phyloP scores from a whole-genome alignment of 805 yeast species.

The Saturnispora besseyi region DNA sequence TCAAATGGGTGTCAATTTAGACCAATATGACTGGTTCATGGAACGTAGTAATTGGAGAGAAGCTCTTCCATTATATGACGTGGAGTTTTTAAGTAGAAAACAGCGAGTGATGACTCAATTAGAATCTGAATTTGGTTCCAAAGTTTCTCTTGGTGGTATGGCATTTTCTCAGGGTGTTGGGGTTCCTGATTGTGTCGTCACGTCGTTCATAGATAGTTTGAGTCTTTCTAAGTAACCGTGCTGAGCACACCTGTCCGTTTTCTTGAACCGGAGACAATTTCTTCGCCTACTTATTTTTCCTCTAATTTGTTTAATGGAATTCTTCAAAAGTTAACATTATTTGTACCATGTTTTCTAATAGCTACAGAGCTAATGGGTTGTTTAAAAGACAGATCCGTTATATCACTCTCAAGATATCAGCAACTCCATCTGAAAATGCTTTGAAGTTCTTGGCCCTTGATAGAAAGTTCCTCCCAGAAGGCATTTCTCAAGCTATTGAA shows the following conservation, averaged over 20 bases:
- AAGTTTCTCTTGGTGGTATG: constrained; percentile 67
- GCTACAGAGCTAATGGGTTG: neutral
- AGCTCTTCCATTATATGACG: constrained; percentile 7
- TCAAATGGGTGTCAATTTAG: constrained; percentile 17
- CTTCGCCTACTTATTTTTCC: constrained; percentile 1
- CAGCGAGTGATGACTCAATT: neutral
- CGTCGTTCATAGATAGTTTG: constrained; percentile 52
- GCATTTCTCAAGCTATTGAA: constrained; percentile 37
- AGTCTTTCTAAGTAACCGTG: neutral
- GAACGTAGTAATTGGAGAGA: neutral
- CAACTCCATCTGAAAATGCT: constrained; percentile 74
- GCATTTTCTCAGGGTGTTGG: constrained; percentile 74
- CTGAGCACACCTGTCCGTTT: neutral
- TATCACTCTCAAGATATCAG: constrained; percentile 32
- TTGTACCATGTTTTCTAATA: neutral
- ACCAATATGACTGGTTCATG: constrained; percentile 7
- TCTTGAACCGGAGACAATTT: neutral
- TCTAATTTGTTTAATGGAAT: neutral
- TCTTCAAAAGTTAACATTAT: neutral
- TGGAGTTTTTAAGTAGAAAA: constrained; percentile 4
- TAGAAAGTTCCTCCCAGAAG: constrained; percentile 37
- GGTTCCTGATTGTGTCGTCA: constrained; percentile 76
- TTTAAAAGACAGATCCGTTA: neutral
- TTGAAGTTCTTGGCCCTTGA: constrained; percentile 52
- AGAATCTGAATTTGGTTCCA: constrained; percentile 20